A percentile compares a stretch with the other conserved stretches of the same genome.
Conservation (phyloP, 1,284 basidiomycete genomes). For the Moniliophthora roreri region DNA sequence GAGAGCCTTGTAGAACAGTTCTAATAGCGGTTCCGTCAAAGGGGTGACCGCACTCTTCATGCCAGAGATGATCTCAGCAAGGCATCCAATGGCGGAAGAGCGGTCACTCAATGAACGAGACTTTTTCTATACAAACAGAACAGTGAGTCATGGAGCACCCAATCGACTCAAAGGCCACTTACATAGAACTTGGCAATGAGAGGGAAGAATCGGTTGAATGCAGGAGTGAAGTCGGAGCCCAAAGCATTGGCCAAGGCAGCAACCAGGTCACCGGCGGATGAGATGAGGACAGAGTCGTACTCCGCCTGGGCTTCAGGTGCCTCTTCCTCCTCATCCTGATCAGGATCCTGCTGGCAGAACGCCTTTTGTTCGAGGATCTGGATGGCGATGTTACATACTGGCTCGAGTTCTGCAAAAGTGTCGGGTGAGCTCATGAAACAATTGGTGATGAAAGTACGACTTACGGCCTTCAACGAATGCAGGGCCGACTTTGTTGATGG, state of each 20-base stretch:
- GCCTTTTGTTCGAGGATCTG: conserved; percentile 92
- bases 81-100: conserved; percentile 89
- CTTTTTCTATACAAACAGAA: conserved; percentile 56
- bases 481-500: conserved; percentile 88
- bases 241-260: conserved; percentile 87
- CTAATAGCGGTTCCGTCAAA: conserved; percentile 82
- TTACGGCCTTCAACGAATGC: conserved; percentile 75
- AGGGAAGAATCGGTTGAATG: conserved; percentile 87
- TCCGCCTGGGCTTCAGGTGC: conserved; percentile 88
- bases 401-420: conserved; percentile 70
- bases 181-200: conserved; percentile 94
- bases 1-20: conserved; percentile 84
- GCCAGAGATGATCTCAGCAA: conserved; percentile 95
- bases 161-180: conserved; percentile 29
- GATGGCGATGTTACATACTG: conserved; percentile 76
- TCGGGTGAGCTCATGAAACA: conserved; percentile 11
- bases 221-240: conserved; percentile 82
- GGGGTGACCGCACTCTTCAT: conserved; percentile 88
- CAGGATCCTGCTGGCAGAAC: conserved; percentile 94
- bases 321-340: conserved; percentile 86
- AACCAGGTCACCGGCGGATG: conserved; percentile 93
- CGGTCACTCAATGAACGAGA: conserved; percentile 89
- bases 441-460: conserved; percentile 25
- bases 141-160: neutral
- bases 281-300: conserved; percentile 95